Percentiles rank a stretch among this genome's conserved stretches.
phyloP scores from a whole-genome alignment of 2,329 filamentous ascomycete species.

The Gaeumannomyces tritici region DNA sequence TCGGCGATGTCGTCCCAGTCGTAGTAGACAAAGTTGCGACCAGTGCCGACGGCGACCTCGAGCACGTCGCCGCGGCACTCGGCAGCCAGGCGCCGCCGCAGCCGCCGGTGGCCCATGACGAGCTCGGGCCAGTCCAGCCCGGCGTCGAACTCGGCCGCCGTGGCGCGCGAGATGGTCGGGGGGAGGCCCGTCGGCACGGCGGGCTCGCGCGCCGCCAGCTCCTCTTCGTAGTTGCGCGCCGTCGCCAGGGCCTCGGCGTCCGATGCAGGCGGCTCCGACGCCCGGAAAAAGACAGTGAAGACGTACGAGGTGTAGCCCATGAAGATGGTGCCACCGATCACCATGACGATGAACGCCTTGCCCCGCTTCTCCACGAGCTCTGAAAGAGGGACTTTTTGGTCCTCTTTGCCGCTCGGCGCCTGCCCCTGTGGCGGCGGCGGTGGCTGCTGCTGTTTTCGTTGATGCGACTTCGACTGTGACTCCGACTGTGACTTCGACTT shows the following conservation, averaged over 20 bases:
- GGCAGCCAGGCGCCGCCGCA: slow-evolving; percentile 38
- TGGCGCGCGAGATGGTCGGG: slow-evolving; percentile 25
- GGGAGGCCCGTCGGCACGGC: slow-evolving; percentile 37
- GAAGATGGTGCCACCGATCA: slow-evolving; percentile 12
- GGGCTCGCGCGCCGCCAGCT: slow-evolving; percentile 17
- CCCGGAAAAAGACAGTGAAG: slow-evolving; percentile 8
- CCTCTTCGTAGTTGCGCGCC: not conserved
- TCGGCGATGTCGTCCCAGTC: slow-evolving; percentile 35
- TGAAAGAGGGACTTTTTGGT: slow-evolving; percentile 9
- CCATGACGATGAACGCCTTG: slow-evolving; percentile 11
- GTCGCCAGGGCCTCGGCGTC: slow-evolving; percentile 5
- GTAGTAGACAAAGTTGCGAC: slow-evolving; percentile 51
- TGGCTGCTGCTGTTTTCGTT: not conserved
- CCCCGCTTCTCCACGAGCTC: slow-evolving; percentile 15
- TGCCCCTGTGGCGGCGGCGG: not conserved
- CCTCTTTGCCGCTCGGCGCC: not conserved
- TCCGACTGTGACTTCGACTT: too few species aligned
- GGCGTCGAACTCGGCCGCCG: slow-evolving; percentile 47
- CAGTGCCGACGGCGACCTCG: slow-evolving; percentile 54
- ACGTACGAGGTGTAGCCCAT: slow-evolving; percentile 12
- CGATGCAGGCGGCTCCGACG: slow-evolving; percentile 3
- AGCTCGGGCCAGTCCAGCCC: slow-evolving; percentile 48
- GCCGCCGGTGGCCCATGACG: slow-evolving; percentile 42
- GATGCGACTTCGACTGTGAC: too few species aligned
- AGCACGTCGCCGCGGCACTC: slow-evolving; percentile 46